A percentile compares a stretch with the other conserved stretches of the same genome.
Conservation (phyloP, 2,329 filamentous ascomycete genomes). For the Sarocladium kiliense region DNA sequence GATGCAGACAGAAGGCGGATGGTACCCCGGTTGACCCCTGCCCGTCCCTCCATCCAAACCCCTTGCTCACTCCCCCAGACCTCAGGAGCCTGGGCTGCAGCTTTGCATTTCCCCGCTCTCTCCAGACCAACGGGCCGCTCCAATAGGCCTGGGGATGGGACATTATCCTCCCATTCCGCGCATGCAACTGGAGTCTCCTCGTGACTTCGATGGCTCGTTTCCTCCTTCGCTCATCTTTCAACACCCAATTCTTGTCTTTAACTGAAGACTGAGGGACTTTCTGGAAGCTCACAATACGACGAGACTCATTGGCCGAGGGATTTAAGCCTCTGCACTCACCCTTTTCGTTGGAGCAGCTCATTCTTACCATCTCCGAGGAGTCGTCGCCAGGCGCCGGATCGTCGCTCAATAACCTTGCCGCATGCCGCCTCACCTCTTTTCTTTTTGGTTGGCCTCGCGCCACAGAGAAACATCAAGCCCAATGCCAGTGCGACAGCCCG, state of each 20-base stretch:
- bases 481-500: background rate
- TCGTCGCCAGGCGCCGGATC: background rate
- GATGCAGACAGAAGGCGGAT: background rate
- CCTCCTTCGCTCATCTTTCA: too few relatives aligned
- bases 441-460: background rate
- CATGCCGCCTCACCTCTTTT: background rate
- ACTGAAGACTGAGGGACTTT: too few relatives aligned
- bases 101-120: conserved; percentile 9
- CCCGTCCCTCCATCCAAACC: too few relatives aligned
- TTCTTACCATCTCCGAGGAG: background rate
- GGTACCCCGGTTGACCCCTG: background rate
- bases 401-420: conserved; percentile 1
- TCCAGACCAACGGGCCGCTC: background rate
- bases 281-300: too few relatives aligned
- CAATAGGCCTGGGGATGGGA: background rate
- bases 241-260: too few relatives aligned
- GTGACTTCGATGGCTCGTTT: too few relatives aligned
- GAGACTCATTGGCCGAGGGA: too few relatives aligned
- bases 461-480: background rate
- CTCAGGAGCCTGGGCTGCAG: background rate
- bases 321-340: too few relatives aligned
- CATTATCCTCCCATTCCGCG: background rate
- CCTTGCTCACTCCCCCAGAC: background rate
- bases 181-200: background rate
- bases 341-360: background rate